These are phyloP conservation scores for Arachis monticola DNA, from an alignment of 331 rosid species.

Conservation along the genomic window DNA sequence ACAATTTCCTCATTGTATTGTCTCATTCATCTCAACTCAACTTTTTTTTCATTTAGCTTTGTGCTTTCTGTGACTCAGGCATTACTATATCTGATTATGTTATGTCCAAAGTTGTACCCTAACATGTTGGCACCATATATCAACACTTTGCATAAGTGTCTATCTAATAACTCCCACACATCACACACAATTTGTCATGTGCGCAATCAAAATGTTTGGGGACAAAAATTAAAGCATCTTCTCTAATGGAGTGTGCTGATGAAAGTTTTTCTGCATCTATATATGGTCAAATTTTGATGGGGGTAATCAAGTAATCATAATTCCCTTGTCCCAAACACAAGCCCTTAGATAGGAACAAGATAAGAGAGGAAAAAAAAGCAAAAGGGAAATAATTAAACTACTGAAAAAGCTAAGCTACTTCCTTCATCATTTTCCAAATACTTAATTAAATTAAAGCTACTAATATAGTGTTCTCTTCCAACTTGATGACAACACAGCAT, in stretches of 20 bases:
- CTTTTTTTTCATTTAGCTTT: slow-evolving; percentile 3
- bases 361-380: slow-evolving; percentile 28
- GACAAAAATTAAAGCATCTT: slow-evolving; percentile 36
- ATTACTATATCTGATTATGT: slow-evolving; percentile 27
- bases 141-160: slow-evolving; percentile 32
- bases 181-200: slow-evolving; percentile 40
- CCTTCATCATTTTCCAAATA: slow-evolving; percentile 46
- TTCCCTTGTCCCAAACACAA: slow-evolving; percentile 40
- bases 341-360: slow-evolving; percentile 38
- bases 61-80: slow-evolving; percentile 25
- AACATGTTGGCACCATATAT: slow-evolving; percentile 32
- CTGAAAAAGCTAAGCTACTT: slow-evolving; percentile 28
- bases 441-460: not conserved
- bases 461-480: slow-evolving; percentile 35
- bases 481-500: slow-evolving; percentile 41
- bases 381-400: slow-evolving; percentile 36
- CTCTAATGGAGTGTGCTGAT: slow-evolving; percentile 29
- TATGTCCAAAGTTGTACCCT: slow-evolving; percentile 42
- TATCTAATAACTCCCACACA: slow-evolving; percentile 18
- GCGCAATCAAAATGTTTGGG: slow-evolving; percentile 40
- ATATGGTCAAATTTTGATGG: slow-evolving; percentile 45
- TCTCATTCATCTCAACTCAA: slow-evolving; percentile 28
- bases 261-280: slow-evolving; percentile 17
- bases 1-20: no score
- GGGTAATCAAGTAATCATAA: slow-evolving; percentile 32